Conservation (phyloP, 2,329 filamentous ascomycete genomes). For the Diaporthe citriasiana region DNA sequence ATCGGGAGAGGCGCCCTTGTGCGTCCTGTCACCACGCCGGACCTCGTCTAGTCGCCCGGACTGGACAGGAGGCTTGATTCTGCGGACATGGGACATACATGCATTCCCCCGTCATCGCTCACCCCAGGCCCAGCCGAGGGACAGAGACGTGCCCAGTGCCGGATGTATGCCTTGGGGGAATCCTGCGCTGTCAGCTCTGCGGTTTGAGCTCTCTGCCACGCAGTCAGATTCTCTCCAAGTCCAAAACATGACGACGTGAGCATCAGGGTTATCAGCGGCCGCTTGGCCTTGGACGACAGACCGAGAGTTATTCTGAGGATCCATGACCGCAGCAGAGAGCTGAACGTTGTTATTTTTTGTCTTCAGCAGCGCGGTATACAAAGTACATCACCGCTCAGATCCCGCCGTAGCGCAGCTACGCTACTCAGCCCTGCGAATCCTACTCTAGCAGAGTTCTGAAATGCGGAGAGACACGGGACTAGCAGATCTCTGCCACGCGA, state of each 20-base stretch:
- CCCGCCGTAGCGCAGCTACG: slow-evolving; percentile 9
- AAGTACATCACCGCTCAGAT: slow-evolving; percentile 4
- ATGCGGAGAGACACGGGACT: slow-evolving; percentile 26
- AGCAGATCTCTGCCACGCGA: slow-evolving; percentile 28
- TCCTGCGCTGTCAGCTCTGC: slow-evolving; percentile 20
- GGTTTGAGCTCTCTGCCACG: neutral
- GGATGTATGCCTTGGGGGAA: slow-evolving; percentile 17
- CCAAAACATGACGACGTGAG: neutral
- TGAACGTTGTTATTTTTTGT: neutral
- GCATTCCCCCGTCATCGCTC: neutral
- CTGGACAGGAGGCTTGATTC: slow-evolving; percentile 6
- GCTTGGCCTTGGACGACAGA: slow-evolving; percentile 7
- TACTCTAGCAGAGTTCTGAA: slow-evolving; percentile 11
- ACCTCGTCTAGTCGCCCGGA: slow-evolving; percentile 33
- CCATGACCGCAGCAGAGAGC: neutral
- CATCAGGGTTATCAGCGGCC: slow-evolving; percentile 5
- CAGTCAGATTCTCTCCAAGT: slow-evolving; percentile 1
- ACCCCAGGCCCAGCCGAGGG: neutral
- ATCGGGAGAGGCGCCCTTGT: slow-evolving; percentile 40
- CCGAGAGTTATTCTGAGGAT: neutral
- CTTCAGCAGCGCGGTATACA: neutral
- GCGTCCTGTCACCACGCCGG: slow-evolving; percentile 38
- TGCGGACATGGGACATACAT: neutral
- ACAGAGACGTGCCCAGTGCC: neutral
- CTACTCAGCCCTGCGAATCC: slow-evolving; percentile 33